Evolutionary conservation across 164 flowering plant species (phyloP), one percentile per base, ranked within the genome.

Genomic region (Vitis labrusca): DNA sequence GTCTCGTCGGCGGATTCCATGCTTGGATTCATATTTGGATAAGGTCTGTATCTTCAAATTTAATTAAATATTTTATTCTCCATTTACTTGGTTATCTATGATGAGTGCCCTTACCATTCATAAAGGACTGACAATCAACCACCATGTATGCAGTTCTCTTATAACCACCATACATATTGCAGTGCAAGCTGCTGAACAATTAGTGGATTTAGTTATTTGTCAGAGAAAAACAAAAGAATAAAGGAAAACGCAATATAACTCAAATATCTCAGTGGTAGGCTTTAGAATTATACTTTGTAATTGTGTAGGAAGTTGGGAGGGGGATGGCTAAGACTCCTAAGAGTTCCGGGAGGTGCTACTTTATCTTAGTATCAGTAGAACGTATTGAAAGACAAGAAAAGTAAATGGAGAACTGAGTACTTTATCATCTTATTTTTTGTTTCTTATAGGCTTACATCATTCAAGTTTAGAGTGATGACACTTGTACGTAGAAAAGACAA

Each of bases 1-100:
- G 99, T 91, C 98, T 29, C 89, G 97, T 30, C 79, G 99, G 61
- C 78, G 99, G 67, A 89, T 96, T 75, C 99, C 99, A 64, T 96
- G 99, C 78, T 80, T 93, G 88, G 99, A 96, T 78, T 96, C 98
- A 51, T 96, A 88, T 68, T 74, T 96, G 62, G 99, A 96, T 69
- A 96, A 93, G 98, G 99, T 95, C 59, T 66, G 73, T 51, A 11
- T 55, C 48, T 63, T 53, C 48, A 27, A 13, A 44, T 8, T 2
- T 10, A 30, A 17, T 37, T 51, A 1, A 37, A 37, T 37, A 37
- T 37, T 37, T 37, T 37, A 37, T 37, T 37, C 44, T 37, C 44
- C 44, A 37, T 37, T 37, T 37, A 3, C 44, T 37, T 37, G 44
- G 44, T 37, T 37, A 32, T 32, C 44, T 0, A 32, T 32, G 44